These are phyloP conservation scores for Dalechampia spathulata DNA, from an alignment of 441 rosid species.

Conservation along the genomic window DNA sequence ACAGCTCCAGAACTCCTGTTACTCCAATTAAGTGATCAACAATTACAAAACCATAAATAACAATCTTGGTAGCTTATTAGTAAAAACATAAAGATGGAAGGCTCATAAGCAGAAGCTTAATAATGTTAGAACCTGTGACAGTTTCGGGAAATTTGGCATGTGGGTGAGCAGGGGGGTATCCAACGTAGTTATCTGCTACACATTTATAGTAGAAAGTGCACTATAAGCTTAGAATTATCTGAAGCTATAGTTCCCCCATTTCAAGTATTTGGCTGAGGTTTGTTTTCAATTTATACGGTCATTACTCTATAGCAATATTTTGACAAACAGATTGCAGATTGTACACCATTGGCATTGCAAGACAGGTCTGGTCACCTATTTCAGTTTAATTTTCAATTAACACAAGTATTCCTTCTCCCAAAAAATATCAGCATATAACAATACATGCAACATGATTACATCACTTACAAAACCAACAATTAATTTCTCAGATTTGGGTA, in stretches of 20 bases:
- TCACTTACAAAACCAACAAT: too few species aligned
- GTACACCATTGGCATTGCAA: too few species aligned
- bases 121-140: too few species aligned
- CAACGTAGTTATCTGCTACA: background rate
- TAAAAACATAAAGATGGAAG: background rate
- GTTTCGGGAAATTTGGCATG: background rate
- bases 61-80: too few species aligned
- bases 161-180: too few species aligned
- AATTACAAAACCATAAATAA: slow-evolving; percentile 11
- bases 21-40: slow-evolving; percentile 16
- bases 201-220: background rate
- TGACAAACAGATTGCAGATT: background rate
- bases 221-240: background rate
- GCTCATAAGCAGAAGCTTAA: background rate
- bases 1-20: slow-evolving; percentile 64
- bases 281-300: background rate
- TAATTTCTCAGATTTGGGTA: too few species aligned
- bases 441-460: too few species aligned
- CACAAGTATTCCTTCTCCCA: background rate
- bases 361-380: background rate
- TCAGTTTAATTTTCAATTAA: background rate
- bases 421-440: too few species aligned
- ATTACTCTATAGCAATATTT: background rate
- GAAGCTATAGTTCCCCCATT: background rate
- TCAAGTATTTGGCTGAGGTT: background rate